Evolutionary conservation across 2,329 filamentous ascomycete genomes (phyloP).

Genomic region (Xylaria sp.): DNA sequence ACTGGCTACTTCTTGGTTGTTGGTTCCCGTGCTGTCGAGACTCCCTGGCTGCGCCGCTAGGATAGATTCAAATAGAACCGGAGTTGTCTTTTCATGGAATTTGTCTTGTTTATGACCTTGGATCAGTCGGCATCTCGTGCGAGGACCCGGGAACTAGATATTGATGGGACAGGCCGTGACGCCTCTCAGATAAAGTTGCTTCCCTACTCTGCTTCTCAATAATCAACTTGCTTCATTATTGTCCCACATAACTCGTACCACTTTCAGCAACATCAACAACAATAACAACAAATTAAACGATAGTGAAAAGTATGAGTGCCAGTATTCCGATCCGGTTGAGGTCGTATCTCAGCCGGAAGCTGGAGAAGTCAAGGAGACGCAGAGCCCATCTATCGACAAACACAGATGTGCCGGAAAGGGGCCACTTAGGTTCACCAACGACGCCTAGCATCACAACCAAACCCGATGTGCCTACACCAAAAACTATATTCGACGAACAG

Average conservation of each 20-base stretch:
- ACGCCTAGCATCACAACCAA: not conserved
- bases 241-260: not conserved
- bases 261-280: too few relatives aligned
- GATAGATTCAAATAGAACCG: slow-evolving; percentile 7
- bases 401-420: slow-evolving; percentile 23
- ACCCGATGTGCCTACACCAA: not conserved
- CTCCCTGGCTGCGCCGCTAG: not conserved
- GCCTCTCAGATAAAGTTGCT: slow-evolving; percentile 1
- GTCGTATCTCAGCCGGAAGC: slow-evolving; percentile 41
- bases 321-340: slow-evolving; percentile 40
- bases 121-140: not conserved
- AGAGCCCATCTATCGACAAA: slow-evolving; percentile 26
- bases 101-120: slow-evolving; percentile 7
- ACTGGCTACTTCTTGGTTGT: slow-evolving; percentile 17
- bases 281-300: not conserved
- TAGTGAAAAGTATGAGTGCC: slow-evolving; percentile 40
- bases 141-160: slow-evolving; percentile 8
- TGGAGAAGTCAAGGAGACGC: slow-evolving; percentile 39
- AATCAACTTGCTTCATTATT: not conserved
- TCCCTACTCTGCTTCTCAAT: not conserved
- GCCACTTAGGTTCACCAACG: slow-evolving; percentile 1
- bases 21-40: slow-evolving; percentile 20
- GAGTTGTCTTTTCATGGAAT: slow-evolving; percentile 1
- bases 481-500: slow-evolving; percentile 37
- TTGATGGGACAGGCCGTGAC: slow-evolving; percentile 2